Evolutionary conservation across 2,329 filamentous ascomycete species (phyloP).

Genomic region (Penicillium sp.): DNA sequence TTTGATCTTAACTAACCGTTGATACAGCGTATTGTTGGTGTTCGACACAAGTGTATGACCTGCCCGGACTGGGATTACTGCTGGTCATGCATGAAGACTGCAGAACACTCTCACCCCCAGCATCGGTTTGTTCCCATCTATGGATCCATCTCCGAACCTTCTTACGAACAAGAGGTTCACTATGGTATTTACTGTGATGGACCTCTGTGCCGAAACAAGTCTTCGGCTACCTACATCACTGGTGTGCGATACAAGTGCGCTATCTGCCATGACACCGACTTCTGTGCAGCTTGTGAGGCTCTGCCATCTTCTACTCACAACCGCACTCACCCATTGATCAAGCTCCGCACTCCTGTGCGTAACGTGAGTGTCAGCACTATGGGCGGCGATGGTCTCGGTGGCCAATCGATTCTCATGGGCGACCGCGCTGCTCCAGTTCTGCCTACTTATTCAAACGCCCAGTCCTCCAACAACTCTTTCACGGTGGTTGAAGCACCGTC

Average conservation of each 20-base stretch:
- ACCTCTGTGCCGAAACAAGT: constrained; percentile 67
- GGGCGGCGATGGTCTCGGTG: constrained; percentile 68
- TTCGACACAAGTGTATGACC: constrained; percentile 93
- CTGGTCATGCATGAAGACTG: constrained; percentile 65
- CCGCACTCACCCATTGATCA: constrained; percentile 92
- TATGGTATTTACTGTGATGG: constrained; percentile 92
- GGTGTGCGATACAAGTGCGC: constrained; percentile 96
- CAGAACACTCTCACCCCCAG: constrained; percentile 66
- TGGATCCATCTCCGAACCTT: constrained; percentile 55
- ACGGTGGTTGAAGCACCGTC: constrained; percentile 10
- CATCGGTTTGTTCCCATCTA: constrained; percentile 91
- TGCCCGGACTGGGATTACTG: constrained; percentile 99
- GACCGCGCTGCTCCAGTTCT: constrained; percentile 49
- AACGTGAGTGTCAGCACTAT: constrained; percentile 82
- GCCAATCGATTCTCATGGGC: constrained; percentile 65
- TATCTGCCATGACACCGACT: constrained; percentile 90
- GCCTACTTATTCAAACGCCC: constrained; percentile 12
- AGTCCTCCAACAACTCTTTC: constrained; percentile 27
- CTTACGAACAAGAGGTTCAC: constrained; percentile 57
- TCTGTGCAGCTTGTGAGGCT: constrained; percentile 91
- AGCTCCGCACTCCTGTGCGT: constrained; percentile 90
- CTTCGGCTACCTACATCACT: constrained; percentile 57
- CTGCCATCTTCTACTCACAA: constrained; percentile 82
- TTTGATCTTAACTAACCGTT: constrained; percentile 18
- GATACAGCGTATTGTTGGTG: constrained; percentile 68